These are phyloP conservation scores for Rhizodiscina lignyota DNA, from an alignment of 495 filamentous ascomycete species.

Conservation along the genomic window DNA sequence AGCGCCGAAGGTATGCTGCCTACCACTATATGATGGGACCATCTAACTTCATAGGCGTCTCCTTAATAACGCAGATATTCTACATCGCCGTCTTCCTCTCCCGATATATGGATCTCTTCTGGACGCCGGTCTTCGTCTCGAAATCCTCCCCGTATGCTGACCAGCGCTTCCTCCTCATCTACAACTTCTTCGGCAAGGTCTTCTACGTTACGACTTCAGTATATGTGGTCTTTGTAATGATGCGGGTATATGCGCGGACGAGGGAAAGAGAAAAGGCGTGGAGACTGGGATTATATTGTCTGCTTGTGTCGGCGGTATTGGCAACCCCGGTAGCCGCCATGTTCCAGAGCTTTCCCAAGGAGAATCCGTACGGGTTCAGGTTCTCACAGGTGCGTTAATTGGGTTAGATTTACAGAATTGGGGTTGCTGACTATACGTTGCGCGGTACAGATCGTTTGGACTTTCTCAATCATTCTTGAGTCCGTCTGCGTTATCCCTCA, in stretches of 20 bases:
- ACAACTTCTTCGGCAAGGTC: slow-evolving; percentile 61
- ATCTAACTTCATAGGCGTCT: slow-evolving; percentile 43
- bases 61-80: slow-evolving; percentile 82
- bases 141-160: slow-evolving; percentile 8
- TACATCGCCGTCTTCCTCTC: slow-evolving; percentile 76
- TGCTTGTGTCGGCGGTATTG: slow-evolving; percentile 38
- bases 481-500: slow-evolving; percentile 83
- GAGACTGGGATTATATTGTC: slow-evolving; percentile 56
- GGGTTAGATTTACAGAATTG: too few relatives aligned
- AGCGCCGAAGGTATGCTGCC: slow-evolving; percentile 61
- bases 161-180: slow-evolving; percentile 7
- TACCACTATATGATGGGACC: neutral
- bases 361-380: slow-evolving; percentile 16
- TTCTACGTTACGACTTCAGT: slow-evolving; percentile 75
- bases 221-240: slow-evolving; percentile 80
- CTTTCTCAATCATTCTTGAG: slow-evolving; percentile 81
- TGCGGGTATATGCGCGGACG: slow-evolving; percentile 70
- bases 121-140: slow-evolving; percentile 9
- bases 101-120: slow-evolving; percentile 75
- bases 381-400: slow-evolving; percentile 39
- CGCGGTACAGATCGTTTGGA: slow-evolving; percentile 46
- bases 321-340: slow-evolving; percentile 53
- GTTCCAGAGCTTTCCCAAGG: slow-evolving; percentile 28
- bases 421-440: too few relatives aligned
- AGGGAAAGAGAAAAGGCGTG: slow-evolving; percentile 81